A percentile compares a stretch with the other conserved stretches of the same genome.
These are phyloP conservation scores for Cryptococcus amylolentus DNA, from an alignment of 1,284 basidiomycete species.

Conservation along the genomic window DNA sequence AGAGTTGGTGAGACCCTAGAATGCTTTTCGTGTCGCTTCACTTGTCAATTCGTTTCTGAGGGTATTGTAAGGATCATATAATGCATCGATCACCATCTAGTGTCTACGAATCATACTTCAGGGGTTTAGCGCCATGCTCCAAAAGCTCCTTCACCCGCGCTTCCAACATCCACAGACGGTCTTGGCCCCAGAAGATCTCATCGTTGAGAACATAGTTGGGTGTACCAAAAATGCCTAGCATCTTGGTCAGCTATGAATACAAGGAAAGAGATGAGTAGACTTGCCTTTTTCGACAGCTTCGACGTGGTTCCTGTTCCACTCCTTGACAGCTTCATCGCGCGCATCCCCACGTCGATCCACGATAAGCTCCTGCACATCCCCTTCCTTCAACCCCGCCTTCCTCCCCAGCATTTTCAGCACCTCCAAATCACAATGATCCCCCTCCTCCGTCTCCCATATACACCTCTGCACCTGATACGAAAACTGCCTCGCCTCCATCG, in stretches of 20 bases:
- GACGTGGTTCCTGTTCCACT: conserved; percentile 20
- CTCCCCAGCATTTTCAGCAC: conserved; percentile 11
- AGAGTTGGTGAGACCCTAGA: no score
- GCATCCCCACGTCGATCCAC: conserved; percentile 2
- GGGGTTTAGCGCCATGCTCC: conserved; percentile 14
- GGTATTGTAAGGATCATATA: no score
- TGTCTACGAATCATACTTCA: conserved; percentile 3
- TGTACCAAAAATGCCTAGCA: conserved; percentile 25
- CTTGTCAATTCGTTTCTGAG: no score
- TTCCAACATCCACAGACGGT: conserved; percentile 22
- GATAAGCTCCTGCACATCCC: no score
- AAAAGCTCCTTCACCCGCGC: conserved; percentile 21
- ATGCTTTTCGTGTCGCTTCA: no score
- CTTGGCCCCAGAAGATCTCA: conserved; percentile 36
- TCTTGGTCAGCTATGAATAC: no score
- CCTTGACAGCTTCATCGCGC: conserved; percentile 17
- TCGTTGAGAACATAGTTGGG: conserved; percentile 33
- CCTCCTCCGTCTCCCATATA: conserved; percentile 32
- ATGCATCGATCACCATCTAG: no score
- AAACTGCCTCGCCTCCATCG: conserved; percentile 16
- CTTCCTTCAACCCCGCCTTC: background rate
- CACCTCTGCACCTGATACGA: conserved; percentile 22
- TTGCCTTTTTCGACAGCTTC: conserved; percentile 25
- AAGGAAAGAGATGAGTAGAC: conserved; percentile 9
- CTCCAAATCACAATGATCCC: conserved; percentile 17